These are phyloP conservation scores for Proteromonas lacertae DNA, from an alignment of 352 stramenopile species.

Conservation along the genomic window DNA sequence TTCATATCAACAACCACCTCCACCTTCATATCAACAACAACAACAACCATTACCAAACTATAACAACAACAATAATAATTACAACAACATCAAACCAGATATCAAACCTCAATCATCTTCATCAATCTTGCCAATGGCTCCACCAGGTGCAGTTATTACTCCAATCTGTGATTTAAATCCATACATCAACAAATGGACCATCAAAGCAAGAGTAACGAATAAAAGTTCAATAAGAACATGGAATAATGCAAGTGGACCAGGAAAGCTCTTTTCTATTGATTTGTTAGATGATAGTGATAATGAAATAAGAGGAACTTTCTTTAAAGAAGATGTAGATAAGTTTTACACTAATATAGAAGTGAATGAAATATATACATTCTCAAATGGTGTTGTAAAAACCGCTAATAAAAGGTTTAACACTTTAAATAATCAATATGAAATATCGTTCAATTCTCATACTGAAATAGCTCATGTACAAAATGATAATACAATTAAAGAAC, in stretches of 20 bases:
- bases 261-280: slow-evolving; percentile 74
- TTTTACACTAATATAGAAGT: slow-evolving; percentile 39
- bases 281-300: slow-evolving; percentile 64
- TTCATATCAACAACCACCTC: neutral
- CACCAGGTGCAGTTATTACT: slow-evolving; percentile 9
- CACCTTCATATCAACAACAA: too few species aligned
- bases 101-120: neutral
- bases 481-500: slow-evolving; percentile 34
- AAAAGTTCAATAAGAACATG: slow-evolving; percentile 71
- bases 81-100: neutral
- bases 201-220: slow-evolving; percentile 63
- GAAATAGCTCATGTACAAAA: slow-evolving; percentile 58
- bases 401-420: slow-evolving; percentile 76
- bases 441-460: slow-evolving; percentile 76
- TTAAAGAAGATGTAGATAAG: slow-evolving; percentile 88
- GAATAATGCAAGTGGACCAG: slow-evolving; percentile 71
- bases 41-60: neutral
- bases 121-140: neutral
- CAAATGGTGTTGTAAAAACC: slow-evolving; percentile 68
- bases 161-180: slow-evolving; percentile 45
- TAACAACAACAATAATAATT: neutral
- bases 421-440: slow-evolving; percentile 82
- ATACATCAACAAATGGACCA: slow-evolving; percentile 61
- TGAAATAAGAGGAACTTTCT: slow-evolving; percentile 89
- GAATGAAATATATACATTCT: slow-evolving; percentile 63